phyloP scores from a whole-genome alignment of 2,329 filamentous ascomycete species.

The Harringtonia lauricola region DNA sequence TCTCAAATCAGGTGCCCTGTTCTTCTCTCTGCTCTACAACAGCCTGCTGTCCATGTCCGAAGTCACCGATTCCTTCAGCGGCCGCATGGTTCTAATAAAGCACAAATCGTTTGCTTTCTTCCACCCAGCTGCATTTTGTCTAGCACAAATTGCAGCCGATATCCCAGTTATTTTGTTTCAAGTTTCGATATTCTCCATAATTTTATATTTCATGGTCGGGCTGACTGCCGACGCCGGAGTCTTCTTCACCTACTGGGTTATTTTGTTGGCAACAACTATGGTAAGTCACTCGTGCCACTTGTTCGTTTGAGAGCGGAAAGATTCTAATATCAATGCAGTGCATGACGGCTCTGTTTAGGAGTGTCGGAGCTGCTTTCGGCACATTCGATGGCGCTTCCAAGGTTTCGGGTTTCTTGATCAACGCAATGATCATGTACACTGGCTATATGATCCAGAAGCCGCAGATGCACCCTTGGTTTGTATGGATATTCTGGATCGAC shows the following conservation, averaged over 20 bases:
- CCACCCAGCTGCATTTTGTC: constrained; percentile 43
- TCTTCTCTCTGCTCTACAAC: constrained; percentile 42
- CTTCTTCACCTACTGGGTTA: constrained; percentile 54
- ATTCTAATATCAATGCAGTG: no score
- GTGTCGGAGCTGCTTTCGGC: constrained; percentile 46
- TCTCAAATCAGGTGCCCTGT: constrained; percentile 34
- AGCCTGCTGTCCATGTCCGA: constrained; percentile 63
- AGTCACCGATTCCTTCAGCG: constrained; percentile 50
- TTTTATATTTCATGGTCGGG: constrained; percentile 70
- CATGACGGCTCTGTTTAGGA: constrained; percentile 51
- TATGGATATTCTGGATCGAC: constrained; percentile 56
- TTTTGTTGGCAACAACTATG: constrained; percentile 39
- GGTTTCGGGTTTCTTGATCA: constrained; percentile 43
- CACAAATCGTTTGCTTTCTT: constrained; percentile 40
- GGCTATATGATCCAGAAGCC: constrained; percentile 60
- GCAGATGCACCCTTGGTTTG: constrained; percentile 51
- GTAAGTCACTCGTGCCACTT: constrained; percentile 15
- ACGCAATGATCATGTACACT: constrained; percentile 55
- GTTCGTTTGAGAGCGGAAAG: no score
- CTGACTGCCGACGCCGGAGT: constrained; percentile 53
- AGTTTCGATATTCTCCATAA: constrained; percentile 55
- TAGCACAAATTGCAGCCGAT: constrained; percentile 49
- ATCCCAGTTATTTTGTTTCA: constrained; percentile 51
- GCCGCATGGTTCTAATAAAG: constrained; percentile 46
- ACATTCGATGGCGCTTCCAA: constrained; percentile 54